A percentile compares a stretch with the other conserved stretches of the same genome.
Conservation (phyloP, 1,284 basidiomycete genomes). For the Pterulicium gracile region DNA sequence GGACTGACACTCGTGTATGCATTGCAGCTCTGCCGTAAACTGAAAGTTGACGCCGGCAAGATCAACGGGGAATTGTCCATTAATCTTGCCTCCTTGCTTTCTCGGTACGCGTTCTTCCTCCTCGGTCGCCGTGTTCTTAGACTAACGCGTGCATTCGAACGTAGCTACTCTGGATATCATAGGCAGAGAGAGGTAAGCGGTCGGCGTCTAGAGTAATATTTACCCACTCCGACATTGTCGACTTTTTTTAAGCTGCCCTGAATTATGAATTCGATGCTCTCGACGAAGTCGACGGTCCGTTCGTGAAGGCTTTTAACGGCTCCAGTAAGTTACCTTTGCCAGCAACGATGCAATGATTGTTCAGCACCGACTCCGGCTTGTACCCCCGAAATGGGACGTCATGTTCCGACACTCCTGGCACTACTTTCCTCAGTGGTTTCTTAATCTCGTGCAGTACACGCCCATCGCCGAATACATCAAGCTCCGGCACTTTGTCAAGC, state of each 20-base stretch:
- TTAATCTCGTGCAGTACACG: not conserved
- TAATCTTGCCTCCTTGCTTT: not conserved
- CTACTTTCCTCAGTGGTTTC: not conserved
- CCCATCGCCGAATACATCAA: not conserved
- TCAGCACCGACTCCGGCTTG: constrained; percentile 10
- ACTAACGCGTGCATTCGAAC: not conserved
- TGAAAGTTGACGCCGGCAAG: constrained; percentile 1
- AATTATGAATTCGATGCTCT: constrained; percentile 12
- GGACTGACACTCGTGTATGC: not conserved
- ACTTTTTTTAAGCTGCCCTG: constrained; percentile 12
- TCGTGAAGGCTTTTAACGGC: constrained; percentile 15
- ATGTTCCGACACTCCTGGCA: not conserved
- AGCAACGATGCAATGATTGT: constrained; percentile 12
- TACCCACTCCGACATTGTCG: not conserved
- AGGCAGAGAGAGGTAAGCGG: constrained; percentile 5
- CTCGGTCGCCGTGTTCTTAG: not conserved
- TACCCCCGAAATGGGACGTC: constrained; percentile 8
- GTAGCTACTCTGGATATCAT: constrained; percentile 8
- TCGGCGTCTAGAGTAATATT: not conserved
- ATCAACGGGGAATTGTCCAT: not conserved
- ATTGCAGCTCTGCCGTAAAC: constrained; percentile 6
- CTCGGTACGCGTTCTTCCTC: not conserved
- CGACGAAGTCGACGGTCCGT: constrained; percentile 12
- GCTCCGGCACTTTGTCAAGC: not conserved
- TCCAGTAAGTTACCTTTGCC: constrained; percentile 16